Base-by-base conservation (phyloP, 176 grass and related monocot genomes). In the Thinopyrum elongatum region DNA sequence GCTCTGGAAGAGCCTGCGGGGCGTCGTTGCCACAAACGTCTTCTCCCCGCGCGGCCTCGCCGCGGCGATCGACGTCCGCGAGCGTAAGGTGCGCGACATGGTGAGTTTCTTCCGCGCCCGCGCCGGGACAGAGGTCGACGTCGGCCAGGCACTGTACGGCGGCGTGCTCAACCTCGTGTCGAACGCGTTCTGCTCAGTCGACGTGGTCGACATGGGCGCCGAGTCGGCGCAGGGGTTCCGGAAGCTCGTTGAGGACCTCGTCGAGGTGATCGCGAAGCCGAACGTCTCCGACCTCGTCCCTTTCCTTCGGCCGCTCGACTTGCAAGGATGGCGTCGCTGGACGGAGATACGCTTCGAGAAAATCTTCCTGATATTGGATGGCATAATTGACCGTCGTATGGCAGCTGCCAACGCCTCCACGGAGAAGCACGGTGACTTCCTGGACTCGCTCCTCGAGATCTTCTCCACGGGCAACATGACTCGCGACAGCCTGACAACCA, bases 101-200 rank as follows among this genome's bases (percentile, higher is more conserved):
- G 55, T 83, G 4, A 12, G 39, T 10, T 7, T 13, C 53, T 33
- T 83, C 59, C 57, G 6, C 6, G 8, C 27, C 6, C 42, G 26
- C 21, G 10, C 70, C 9, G 69, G 80, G 13, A 25, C 19, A 23
- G 5, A 60, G 3, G 19, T 70, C 4, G 22, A 55, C 30, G 69
- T 89, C 62, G 53, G 74, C n/a, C 12, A 65, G 6, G 17, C 29
- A 9, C 11, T 89, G 28, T 85, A 70, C 47, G 34, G 22, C 0
- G 42, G 68, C 31, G 38, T 41, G 46, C 74, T 85, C 39, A 89
- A 89, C 47, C n/a, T 85, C 4, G 25, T 89, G 13, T 84, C 87
- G 7, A 84, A 65, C 78, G 4, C 74, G 6, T 10, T 89, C 12
- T 85, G 80, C 64, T 89, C 87, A 2, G 39, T 63, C 27, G 82